A percentile compares a stretch with the other conserved stretches of the same genome.
Conservation (phyloP, 2,329 filamentous ascomycete species). For the Pseudogymnoascus sp. region DNA sequence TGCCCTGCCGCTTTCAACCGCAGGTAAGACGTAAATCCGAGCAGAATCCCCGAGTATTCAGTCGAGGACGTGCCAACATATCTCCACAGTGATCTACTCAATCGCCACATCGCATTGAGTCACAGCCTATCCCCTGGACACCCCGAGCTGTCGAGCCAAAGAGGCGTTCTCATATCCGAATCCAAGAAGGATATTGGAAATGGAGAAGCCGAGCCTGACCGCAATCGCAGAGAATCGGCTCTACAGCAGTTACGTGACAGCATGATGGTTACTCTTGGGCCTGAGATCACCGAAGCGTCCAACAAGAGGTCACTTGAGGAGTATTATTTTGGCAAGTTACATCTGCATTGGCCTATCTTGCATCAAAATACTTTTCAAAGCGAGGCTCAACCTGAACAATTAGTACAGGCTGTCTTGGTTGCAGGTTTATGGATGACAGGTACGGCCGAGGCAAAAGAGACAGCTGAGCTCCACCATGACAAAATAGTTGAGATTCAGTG, state of each 20-base stretch:
- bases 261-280: background rate
- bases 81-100: background rate
- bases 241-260: background rate
- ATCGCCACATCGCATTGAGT: background rate
- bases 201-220: background rate
- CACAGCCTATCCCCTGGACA: background rate
- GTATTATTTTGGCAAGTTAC: background rate
- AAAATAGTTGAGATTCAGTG: conserved; percentile 1
- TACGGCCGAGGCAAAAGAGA: background rate
- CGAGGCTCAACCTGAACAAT: background rate
- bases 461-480: background rate
- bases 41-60: background rate
- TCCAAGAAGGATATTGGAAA: background rate
- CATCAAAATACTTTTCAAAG: background rate
- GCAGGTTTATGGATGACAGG: conserved; percentile 1
- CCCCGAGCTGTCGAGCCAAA: background rate
- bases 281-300: background rate
- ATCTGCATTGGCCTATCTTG: background rate
- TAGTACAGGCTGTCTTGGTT: background rate
- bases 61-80: background rate
- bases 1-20: background rate
- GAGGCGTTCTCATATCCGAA: background rate
- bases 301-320: background rate
- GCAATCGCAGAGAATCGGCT: background rate
- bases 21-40: background rate